Percentiles rank a stretch among this genome's conserved stretches.
Conservation (phyloP, 2,329 filamentous ascomycete species). For the Macrophomina pseudophaseolina region DNA sequence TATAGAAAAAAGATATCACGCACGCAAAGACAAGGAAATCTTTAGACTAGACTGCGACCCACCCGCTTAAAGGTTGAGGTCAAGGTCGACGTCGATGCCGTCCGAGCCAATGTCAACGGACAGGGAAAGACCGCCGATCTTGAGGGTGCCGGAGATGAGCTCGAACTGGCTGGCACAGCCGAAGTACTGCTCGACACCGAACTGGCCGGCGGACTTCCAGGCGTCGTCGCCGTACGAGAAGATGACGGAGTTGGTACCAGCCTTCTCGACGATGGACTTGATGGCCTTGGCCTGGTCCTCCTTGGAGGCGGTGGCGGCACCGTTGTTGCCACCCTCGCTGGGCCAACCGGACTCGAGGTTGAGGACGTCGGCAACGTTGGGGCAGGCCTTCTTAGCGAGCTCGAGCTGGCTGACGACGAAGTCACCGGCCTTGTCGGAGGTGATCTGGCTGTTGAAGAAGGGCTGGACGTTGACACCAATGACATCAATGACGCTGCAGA, state of each 20-base stretch:
- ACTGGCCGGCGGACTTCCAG: constrained; percentile 78
- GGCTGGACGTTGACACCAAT: constrained; percentile 88
- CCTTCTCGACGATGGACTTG: constrained; percentile 67
- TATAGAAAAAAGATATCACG: not conserved
- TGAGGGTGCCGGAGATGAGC: constrained; percentile 26
- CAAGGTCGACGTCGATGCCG: constrained; percentile 27
- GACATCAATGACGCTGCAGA: constrained; percentile 79
- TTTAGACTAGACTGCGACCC: not conserved
- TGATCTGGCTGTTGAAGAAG: constrained; percentile 81
- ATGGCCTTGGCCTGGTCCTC: constrained; percentile 75
- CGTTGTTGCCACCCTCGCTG: constrained; percentile 67
- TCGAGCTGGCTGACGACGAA: constrained; percentile 78
- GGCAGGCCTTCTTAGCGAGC: constrained; percentile 73
- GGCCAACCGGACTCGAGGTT: constrained; percentile 96
- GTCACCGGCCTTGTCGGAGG: constrained; percentile 69
- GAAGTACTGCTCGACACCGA: constrained; percentile 80
- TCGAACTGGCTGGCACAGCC: constrained; percentile 66
- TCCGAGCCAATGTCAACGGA: constrained; percentile 18
- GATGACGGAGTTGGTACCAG: constrained; percentile 74
- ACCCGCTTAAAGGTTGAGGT: constrained; percentile 23
- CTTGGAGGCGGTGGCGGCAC: constrained; percentile 69
- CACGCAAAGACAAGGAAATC: not conserved
- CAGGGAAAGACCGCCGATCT: constrained; percentile 25
- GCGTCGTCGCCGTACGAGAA: constrained; percentile 80
- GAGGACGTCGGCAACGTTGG: constrained; percentile 57